Evolutionary conservation across 2,329 filamentous ascomycete species (phyloP).

Genomic region (Nakataea oryzae): DNA sequence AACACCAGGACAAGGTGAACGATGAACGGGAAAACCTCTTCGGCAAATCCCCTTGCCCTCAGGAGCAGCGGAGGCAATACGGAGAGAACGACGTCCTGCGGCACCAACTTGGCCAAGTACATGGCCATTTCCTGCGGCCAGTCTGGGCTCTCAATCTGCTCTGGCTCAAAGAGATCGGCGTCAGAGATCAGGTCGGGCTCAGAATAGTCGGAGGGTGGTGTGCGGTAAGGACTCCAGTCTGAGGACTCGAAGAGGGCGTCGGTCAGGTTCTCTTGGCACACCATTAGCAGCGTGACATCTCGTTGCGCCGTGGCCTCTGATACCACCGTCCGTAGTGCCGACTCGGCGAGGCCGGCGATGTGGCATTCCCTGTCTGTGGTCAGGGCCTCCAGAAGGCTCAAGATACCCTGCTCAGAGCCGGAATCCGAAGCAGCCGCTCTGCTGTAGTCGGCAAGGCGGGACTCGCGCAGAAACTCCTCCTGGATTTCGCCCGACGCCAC

Average conservation of each 20-base stretch:
- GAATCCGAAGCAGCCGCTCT: constrained; percentile 25
- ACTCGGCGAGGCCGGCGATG: constrained; percentile 50
- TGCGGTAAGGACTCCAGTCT: constrained; percentile 44
- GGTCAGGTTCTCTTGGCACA: constrained; percentile 40
- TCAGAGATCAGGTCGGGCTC: constrained; percentile 15
- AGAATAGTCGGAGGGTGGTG: constrained; percentile 40
- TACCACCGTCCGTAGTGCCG: constrained; percentile 45
- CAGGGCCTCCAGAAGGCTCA: constrained; percentile 51
- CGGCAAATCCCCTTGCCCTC: constrained; percentile 58
- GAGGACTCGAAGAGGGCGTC: constrained; percentile 42
- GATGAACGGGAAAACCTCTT: constrained; percentile 70
- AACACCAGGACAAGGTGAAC: constrained; percentile 69
- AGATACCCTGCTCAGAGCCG: constrained; percentile 52
- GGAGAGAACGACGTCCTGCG: constrained; percentile 57
- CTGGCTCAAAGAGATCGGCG: constrained; percentile 21
- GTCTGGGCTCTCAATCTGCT: constrained; percentile 29
- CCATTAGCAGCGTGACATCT: constrained; percentile 35
- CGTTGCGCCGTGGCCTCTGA: constrained; percentile 38
- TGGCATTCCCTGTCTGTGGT: constrained; percentile 45
- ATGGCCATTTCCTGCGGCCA: constrained; percentile 57
- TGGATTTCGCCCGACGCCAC: constrained; percentile 62
- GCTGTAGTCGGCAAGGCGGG: constrained; percentile 38
- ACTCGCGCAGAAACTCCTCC: constrained; percentile 48
- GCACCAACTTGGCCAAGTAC: constrained; percentile 47
- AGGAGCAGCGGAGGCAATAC: constrained; percentile 57